These are phyloP conservation scores for Plasmodium adleri DNA, from an alignment of 169 alveolate species.

Conservation along the genomic window DNA sequence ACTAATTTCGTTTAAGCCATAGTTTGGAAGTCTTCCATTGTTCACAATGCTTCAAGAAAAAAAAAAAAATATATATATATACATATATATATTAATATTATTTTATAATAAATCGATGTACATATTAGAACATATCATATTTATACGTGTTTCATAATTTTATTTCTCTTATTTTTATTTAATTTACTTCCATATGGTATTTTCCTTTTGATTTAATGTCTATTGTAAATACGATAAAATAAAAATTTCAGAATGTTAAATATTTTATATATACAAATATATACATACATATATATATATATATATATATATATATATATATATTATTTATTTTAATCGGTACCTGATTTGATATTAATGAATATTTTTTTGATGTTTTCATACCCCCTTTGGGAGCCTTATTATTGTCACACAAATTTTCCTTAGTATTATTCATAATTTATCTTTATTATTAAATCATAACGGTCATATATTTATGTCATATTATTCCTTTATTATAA, in stretches of 20 bases:
- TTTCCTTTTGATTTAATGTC: constrained; percentile 62
- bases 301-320: background rate
- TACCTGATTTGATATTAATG: constrained; percentile 69
- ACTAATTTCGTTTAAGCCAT: constrained; percentile 65
- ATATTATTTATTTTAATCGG: background rate
- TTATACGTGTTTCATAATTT: background rate
- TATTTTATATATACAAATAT: too few species aligned
- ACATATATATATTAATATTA: too few species aligned
- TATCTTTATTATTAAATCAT: background rate
- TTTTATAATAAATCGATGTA: background rate
- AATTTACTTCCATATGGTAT: constrained; percentile 55
- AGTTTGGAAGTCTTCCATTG: constrained; percentile 48
- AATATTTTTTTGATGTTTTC: constrained; percentile 31
- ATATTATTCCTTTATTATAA: too few species aligned
- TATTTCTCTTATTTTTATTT: background rate
- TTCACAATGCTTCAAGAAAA: constrained; percentile 50
- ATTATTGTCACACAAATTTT: too few species aligned
- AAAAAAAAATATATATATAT: background rate
- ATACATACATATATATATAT: background rate
- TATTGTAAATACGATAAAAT: background rate
- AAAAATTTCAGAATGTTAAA: background rate
- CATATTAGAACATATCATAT: too few species aligned
- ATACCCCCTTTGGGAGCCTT: background rate
- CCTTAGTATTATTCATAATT: constrained; percentile 4
- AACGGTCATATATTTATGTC: too few species aligned